Conservation (phyloP, 805 yeast species). For the Spathaspora sp. region DNA sequence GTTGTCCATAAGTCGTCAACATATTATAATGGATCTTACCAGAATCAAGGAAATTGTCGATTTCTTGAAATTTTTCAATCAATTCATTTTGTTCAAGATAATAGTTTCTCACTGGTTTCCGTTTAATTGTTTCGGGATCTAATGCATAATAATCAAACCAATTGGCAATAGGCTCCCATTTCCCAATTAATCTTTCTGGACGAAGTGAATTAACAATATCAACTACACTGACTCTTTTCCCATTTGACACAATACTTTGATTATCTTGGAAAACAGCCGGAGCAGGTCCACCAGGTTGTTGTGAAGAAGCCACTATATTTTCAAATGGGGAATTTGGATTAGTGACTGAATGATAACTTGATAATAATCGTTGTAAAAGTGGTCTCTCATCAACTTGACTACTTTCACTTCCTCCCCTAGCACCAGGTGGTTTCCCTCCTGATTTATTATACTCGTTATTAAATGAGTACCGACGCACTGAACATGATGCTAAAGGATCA, state of each 20-base stretch:
- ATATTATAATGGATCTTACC: slow-evolving; percentile 61
- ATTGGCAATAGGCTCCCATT: slow-evolving; percentile 21
- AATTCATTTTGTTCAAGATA: slow-evolving; percentile 60
- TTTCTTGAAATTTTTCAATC: slow-evolving; percentile 52
- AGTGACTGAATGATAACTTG: slow-evolving; percentile 26
- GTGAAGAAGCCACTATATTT: background rate
- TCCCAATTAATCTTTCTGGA: slow-evolving; percentile 34
- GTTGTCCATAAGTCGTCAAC: slow-evolving; percentile 56
- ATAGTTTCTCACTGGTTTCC: slow-evolving; percentile 31
- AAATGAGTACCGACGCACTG: slow-evolving; percentile 6
- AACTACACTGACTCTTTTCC: slow-evolving; percentile 19
- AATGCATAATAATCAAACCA: slow-evolving; percentile 23
- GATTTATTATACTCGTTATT: slow-evolving; percentile 1
- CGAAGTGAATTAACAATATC: slow-evolving; percentile 13
- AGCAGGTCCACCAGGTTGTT: too few relatives aligned
- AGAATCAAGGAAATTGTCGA: slow-evolving; percentile 65
- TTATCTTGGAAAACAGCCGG: slow-evolving; percentile 5
- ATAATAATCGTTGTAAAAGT: slow-evolving; percentile 24
- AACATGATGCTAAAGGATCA: slow-evolving; percentile 7
- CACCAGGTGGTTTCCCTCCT: background rate
- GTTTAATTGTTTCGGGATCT: slow-evolving; percentile 16
- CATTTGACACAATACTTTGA: slow-evolving; percentile 13
- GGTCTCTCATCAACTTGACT: slow-evolving; percentile 12
- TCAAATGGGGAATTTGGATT: slow-evolving; percentile 22
- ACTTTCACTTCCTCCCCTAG: background rate